Base-by-base conservation (phyloP, 208 protist species). In the Trichomonas vaginalis region DNA sequence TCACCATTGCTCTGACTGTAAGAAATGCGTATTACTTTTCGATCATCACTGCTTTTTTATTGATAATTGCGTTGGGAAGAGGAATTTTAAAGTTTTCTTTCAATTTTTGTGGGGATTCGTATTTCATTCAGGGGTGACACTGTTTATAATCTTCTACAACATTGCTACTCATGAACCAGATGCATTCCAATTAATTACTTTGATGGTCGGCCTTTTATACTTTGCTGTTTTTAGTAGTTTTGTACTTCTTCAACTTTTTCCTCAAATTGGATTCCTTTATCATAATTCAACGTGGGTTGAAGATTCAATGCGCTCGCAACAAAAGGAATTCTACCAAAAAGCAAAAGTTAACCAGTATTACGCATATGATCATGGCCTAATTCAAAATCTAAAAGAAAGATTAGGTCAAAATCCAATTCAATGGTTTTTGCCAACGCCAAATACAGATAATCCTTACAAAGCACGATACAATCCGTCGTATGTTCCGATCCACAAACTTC, bases 1-100 rank as follows among this genome's bases (percentile, higher is more conserved):
- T 45, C 92, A 95, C 61, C 92, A 95, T 47, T 95, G 92, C 49
- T 45, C 15, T n/a, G 37, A 46, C 12, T 95, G 92, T 40, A 61
- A 95, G 1, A 95, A 79, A 47, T 95, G 92, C 32, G 92, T 95
- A 8, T 32, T 95, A 32, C 35, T 61, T 32, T 42, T 79, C 6
- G 92, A 95, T 42, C 92, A 95, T 95, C 92, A 95, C 46, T 95
- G 92, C 37, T 12, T 47, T 48, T 95, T 61, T 42, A 40, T 80
- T 45, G 35, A 39, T 45, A 95, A 95, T 95, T 95, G 92, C 32
- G 49, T 95, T 95, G 92, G 92, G 42, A 82, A 42, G 15, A 0
- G 92, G 35, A 95, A 47, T 47, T 49, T 39, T 46, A 23, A 39
- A 95, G 17, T 17, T 23, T 95, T 51, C 82, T 95, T 80, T 37